Conservation (phyloP, 768 basidiomycete species). For the Rhodotorula diobovata region DNA sequence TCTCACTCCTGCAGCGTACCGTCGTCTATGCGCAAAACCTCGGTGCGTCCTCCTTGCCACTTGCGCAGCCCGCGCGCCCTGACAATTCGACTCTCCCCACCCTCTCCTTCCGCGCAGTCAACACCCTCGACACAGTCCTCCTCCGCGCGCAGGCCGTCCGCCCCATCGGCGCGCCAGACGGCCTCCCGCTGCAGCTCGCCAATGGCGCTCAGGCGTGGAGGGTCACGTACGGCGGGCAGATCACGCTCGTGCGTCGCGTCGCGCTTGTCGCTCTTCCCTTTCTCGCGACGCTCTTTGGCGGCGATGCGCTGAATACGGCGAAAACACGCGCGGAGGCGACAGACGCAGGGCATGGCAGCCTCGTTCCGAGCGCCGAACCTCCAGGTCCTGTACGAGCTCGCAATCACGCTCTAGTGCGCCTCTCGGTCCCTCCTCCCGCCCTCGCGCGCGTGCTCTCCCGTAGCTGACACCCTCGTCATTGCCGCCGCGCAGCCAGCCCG, state of each 20-base stretch:
- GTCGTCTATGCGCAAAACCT: constrained; percentile 15
- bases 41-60: not conserved
- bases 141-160: constrained; percentile 4
- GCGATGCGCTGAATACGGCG: not conserved
- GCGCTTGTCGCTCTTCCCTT: no score
- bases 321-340: not conserved
- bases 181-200: not conserved
- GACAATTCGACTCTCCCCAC: not conserved
- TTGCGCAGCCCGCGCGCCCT: no score
- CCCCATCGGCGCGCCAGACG: not conserved
- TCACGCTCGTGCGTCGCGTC: constrained; percentile 16
- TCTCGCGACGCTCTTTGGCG: not conserved
- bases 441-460: no score
- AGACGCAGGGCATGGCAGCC: constrained; percentile 9
- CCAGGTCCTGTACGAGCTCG: constrained; percentile 19
- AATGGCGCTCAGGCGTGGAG: not conserved
- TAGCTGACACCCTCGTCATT: not conserved
- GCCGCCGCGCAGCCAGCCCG: not conserved
- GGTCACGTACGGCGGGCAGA: constrained; percentile 9
- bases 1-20: constrained; percentile 23
- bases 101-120: not conserved
- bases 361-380: constrained; percentile 31
- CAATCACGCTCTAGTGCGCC: constrained; percentile 18
- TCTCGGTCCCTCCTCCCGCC: no score
- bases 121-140: constrained; percentile 17